Evolutionary conservation across 805 yeast genomes (phyloP), one percentile per base, ranked within the genome.

Genomic region (Blastobotrys robertii): DNA sequence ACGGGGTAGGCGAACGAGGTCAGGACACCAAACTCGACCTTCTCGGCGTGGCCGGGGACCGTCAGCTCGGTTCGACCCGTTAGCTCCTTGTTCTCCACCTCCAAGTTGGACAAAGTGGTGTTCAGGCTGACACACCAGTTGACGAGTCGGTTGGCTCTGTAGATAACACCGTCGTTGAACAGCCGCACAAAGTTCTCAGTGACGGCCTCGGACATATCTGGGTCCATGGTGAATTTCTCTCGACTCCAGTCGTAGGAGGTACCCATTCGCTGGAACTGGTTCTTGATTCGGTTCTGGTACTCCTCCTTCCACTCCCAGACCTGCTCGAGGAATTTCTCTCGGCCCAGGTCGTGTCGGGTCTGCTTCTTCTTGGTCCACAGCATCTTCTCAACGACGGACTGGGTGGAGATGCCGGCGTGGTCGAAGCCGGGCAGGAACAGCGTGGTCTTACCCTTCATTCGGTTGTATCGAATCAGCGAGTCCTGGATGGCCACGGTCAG

Each of bases 221-320:
- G 94, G 62, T 81, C 82, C 60, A 92, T 70, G 34, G 98, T 88
- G 71, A 92, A 92, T 8, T 86, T 94, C 68, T 92, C 98, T 61
- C 90, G 80, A 31, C 74, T 62, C 97, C 97, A 92, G 63, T 88
- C 97, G 58, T 87, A 92, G 13, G 98, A 92, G 22, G 97, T 96
- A 64, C 98, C 98, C 60, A 92, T 73, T 49, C 77, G 77, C 64
- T 77, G 70, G 60, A 90, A 77, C 69, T 92, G 98, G 51, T 72
- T 62, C 69, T 84, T 84, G 64, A 92, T 92, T 57, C 83, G 81
- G 44, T 64, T 64, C 55, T 92, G 97, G 68, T 92, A 92, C 48
- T 82, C 87, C 50, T 87, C 94, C 64, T 92, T 92, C 98, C 98
- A 92, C 54, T 86, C 95, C 97, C 97, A 92, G 28, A 92, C 96